Base-by-base conservation (phyloP, 176 grass and related monocot genomes). In the Bonia amplexicaulis region DNA sequence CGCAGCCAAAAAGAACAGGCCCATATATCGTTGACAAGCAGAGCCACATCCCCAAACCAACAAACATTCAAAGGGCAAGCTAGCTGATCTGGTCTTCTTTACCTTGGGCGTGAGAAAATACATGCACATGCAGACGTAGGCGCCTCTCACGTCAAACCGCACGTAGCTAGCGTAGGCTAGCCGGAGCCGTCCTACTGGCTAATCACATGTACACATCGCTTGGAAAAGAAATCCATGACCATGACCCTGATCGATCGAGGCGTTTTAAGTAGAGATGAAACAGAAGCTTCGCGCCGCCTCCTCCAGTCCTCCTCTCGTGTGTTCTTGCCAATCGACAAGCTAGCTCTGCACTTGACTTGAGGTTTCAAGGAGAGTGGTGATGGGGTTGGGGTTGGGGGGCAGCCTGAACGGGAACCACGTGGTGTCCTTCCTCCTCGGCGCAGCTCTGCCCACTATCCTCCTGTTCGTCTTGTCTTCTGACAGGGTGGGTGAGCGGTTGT, bases 391-490 rank as follows among this genome's bases (percentile, higher is more conserved):
- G 44, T 3, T 67, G 33, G 63, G 49, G 31, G 65, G 54, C 20
- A 42, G 51, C 25, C 3, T 61, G 58, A 61, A 61, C 9, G 1
- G 22, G 23, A 86, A 39, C 52, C 78, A 79, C 27, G 23, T 65
- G 64, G 20, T 78, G 65, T 69, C 82, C 31, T 91, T 88, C 84
- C 27, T 91, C 72, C 71, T 91, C n/a, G 90, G 86, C 3, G 86
- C 85, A 25, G 77, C 77, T 44, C 41, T 63, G 31, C 82, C 86
- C 12, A 89, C 82, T 2, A 19, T 67, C 29, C 77, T 83, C 16
- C 54, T 92, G 17, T 52, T 92, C 74, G 51, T 89, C 54, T 39
- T 86, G 62, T 45, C 88, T 1, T 86, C 90, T 13, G 86, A 79
- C 47, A 59, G 85, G 61, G 68, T 85, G 54, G 46, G 78, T 6